Percentiles rank a stretch among this genome's conserved stretches.
These are phyloP conservation scores for Fusarium oxysporum DNA, from an alignment of 2,329 filamentous ascomycete genomes.

Conservation along the genomic window DNA sequence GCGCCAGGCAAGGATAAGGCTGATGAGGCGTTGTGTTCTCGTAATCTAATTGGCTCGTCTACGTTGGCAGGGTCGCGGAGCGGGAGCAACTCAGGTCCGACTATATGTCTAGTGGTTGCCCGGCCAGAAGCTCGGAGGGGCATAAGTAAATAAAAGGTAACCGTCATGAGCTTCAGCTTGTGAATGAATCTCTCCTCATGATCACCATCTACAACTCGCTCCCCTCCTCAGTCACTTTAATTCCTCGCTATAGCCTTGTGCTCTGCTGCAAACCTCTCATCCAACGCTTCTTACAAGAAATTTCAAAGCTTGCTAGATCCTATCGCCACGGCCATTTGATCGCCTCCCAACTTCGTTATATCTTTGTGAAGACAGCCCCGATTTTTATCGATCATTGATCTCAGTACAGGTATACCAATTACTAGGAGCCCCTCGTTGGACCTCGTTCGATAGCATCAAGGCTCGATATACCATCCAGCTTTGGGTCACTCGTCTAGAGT, in stretches of 20 bases:
- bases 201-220: constrained; percentile 39
- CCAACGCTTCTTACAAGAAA: constrained; percentile 44
- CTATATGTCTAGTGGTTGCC: constrained; percentile 48
- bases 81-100: constrained; percentile 37
- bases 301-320: constrained; percentile 60
- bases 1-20: constrained; percentile 25
- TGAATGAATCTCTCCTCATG: constrained; percentile 41
- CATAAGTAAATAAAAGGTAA: constrained; percentile 61
- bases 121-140: constrained; percentile 51
- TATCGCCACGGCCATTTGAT: constrained; percentile 61
- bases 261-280: constrained; percentile 43
- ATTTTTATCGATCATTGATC: constrained; percentile 61
- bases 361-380: constrained; percentile 59
- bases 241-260: constrained; percentile 30
- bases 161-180: constrained; percentile 34
- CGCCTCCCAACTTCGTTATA: constrained; percentile 57
- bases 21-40: constrained; percentile 3
- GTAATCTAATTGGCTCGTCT: constrained; percentile 29
- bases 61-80: constrained; percentile 29
- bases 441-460: constrained; percentile 60
- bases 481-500: constrained; percentile 60
- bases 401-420: constrained; percentile 59
- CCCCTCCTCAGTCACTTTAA: constrained; percentile 15
- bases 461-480: constrained; percentile 55
- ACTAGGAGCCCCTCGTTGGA: constrained; percentile 69